phyloP scores from a whole-genome alignment of 2,329 filamentous ascomycete genomes.

The Zelopaecilomyces penicillatus region DNA sequence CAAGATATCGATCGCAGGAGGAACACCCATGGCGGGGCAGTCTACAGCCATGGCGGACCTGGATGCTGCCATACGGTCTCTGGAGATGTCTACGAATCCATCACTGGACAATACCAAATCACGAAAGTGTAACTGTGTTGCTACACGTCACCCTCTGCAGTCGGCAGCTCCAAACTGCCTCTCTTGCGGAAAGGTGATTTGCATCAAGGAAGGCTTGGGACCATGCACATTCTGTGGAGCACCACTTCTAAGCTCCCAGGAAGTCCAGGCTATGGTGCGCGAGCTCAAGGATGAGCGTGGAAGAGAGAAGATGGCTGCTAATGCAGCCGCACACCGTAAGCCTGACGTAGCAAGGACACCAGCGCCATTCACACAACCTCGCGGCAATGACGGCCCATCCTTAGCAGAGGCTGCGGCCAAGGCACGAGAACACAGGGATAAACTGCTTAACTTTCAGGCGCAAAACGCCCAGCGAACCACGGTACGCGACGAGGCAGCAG shows the following conservation, averaged over 20 bases:
- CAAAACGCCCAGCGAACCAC: conserved; percentile 79
- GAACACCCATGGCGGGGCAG: conserved; percentile 72
- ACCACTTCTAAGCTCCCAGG: conserved; percentile 60
- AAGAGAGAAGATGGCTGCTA: conserved; percentile 73
- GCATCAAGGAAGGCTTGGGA: conserved; percentile 85
- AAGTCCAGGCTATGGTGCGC: conserved; percentile 78
- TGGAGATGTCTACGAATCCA: conserved; percentile 90
- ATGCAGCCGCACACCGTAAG: conserved; percentile 61
- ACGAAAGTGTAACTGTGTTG: conserved; percentile 79
- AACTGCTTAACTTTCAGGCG: conserved; percentile 71
- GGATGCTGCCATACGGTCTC: conserved; percentile 73
- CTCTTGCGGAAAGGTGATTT: conserved; percentile 89
- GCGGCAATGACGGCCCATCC: conserved; percentile 23
- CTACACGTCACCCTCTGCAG: conserved; percentile 76
- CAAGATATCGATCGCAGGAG: conserved; percentile 67
- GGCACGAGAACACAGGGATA: conserved; percentile 73
- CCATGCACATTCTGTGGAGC: conserved; percentile 86
- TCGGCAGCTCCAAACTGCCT: conserved; percentile 90
- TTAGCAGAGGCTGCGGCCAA: conserved; percentile 53
- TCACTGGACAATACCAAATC: conserved; percentile 45
- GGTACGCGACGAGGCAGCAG: conserved; percentile 73
- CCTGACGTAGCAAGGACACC: conserved; percentile 56
- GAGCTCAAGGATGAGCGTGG: conserved; percentile 80
- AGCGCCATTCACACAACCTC: conserved; percentile 48
- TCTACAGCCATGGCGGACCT: conserved; percentile 64